These are phyloP conservation scores for Taxillus chinensis DNA, from an alignment of 164 flowering plant species.

Conservation along the genomic window DNA sequence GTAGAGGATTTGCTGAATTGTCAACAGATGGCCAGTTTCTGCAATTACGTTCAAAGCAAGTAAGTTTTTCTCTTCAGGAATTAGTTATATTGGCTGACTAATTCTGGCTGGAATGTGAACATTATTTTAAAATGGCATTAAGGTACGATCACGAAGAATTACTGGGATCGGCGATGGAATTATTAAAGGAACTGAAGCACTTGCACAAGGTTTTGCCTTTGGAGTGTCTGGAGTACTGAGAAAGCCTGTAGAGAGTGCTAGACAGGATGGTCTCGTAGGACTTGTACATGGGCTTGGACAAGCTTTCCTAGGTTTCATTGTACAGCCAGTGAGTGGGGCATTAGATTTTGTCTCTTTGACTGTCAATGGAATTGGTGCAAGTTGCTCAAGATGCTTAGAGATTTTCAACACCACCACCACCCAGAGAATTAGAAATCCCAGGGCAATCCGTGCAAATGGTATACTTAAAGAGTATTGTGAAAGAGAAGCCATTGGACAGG, in stretches of 20 bases:
- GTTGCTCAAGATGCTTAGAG: slow-evolving; percentile 83
- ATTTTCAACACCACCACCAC: slow-evolving; percentile 37
- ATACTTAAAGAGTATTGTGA: slow-evolving; percentile 72
- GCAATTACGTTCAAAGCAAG: slow-evolving; percentile 90
- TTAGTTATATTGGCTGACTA: too few species aligned
- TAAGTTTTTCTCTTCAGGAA: slow-evolving; percentile 7
- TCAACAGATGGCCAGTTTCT: slow-evolving; percentile 98
- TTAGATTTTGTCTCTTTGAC: slow-evolving; percentile 91
- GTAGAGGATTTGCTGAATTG: slow-evolving; percentile 97
- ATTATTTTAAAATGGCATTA: slow-evolving; percentile 8
- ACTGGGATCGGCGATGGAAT: slow-evolving; percentile 93
- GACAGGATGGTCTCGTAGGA: slow-evolving; percentile 82
- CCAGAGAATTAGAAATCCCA: slow-evolving; percentile 77
- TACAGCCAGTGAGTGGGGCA: slow-evolving; percentile 96
- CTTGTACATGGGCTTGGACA: slow-evolving; percentile 90
- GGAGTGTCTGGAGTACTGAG: slow-evolving; percentile 93
- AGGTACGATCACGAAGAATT: slow-evolving; percentile 88
- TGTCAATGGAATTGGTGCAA: slow-evolving; percentile 95
- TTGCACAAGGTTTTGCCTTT: slow-evolving; percentile 96
- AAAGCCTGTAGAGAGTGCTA: slow-evolving; percentile 92
- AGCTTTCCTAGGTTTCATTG: slow-evolving; percentile 76
- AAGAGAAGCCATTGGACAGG: slow-evolving; percentile 93
- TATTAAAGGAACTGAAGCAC: slow-evolving; percentile 93
- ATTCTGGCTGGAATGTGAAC: not conserved
- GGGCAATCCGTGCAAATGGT: slow-evolving; percentile 64